phyloP scores from a whole-genome alignment of 2,329 filamentous ascomycete genomes.

The Colletotrichum gigasporum region DNA sequence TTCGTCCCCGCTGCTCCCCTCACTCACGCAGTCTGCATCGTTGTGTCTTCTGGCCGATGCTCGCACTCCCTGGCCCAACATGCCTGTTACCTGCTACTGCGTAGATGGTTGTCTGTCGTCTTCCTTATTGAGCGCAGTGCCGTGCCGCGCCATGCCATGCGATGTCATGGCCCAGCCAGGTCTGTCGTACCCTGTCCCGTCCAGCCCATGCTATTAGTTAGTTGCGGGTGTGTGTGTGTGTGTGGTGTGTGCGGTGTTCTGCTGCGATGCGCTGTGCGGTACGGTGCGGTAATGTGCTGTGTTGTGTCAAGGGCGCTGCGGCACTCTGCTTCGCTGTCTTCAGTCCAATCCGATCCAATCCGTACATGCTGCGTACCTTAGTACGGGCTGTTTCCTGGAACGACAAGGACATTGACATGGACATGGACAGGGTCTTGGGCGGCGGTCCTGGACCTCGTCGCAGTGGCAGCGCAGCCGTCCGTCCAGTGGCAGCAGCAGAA shows the following conservation, averaged over 20 bases:
- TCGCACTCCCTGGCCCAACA: constrained; percentile 1
- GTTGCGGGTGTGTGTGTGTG: no score
- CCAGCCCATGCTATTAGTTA: background rate
- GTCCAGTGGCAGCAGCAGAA: no score
- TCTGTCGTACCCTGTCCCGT: background rate
- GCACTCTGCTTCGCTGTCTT: constrained; percentile 17
- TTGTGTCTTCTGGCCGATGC: background rate
- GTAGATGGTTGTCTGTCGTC: background rate
- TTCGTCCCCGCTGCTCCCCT: background rate
- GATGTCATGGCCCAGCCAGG: no score
- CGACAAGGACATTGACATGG: constrained; percentile 2
- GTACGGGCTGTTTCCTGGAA: constrained; percentile 1
- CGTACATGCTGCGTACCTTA: background rate
- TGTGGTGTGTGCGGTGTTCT: background rate
- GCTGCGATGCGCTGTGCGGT: background rate
- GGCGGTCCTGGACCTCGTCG: background rate
- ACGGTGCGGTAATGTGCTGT: constrained; percentile 1
- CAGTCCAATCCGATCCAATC: background rate
- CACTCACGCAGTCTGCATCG: no score
- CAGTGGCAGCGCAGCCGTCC: constrained; percentile 11
- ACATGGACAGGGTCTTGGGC: constrained; percentile 11
- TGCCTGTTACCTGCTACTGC: background rate
- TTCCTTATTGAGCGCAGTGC: constrained; percentile 12
- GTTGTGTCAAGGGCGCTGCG: constrained; percentile 5
- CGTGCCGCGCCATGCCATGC: constrained; percentile 7